Evolutionary conservation across 176 grass and related monocot genomes (phyloP), one percentile per base, ranked within the genome.

Genomic region (Melocanna baccifera): DNA sequence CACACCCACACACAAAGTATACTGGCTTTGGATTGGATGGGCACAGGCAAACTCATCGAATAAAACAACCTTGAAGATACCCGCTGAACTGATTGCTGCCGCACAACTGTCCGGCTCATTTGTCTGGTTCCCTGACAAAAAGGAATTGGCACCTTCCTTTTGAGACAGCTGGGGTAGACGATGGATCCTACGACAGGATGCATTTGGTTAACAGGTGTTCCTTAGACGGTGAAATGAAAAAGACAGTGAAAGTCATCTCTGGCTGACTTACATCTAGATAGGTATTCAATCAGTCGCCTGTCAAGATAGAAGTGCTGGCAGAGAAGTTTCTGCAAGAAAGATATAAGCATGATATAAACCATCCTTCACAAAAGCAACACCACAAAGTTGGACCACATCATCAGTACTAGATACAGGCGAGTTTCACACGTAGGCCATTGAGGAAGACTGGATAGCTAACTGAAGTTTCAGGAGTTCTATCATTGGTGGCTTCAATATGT

Each of bases 241-340:
- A 2, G 86, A 86, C 16, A 71, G 64, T 80, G 87, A 75, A 81
- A 88, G 80, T 65, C 56, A 79, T 82, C 45, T 59, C 51, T 77
- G 47, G 12, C 48, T 79, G 73, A 85, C 79, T 83, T 86, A 80
- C 93, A 96, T 89, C 68, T 72, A 62, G 91, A 90, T 67, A 99
- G 75, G 72, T 91, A 94, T 85, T 94, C 88, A 84, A 99, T 93
- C 52, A 99, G 84, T 52, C 88, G 86, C 76, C 93, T 92, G 72
- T 99, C 96, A 32, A 99, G 93, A 85, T 96, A 89, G 16, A 96
- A 99, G 75, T 96, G 89, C 74, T 94, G 89, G 88, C 93, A 95
- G 79, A 99, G 91, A 89, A 99, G 86, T 73, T 95, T 96, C 96
- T 99, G 87, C 89, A 91, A 89, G 75, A 89, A 85, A 87, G 37